These are phyloP conservation scores for Blyttiomyces sp. DNA, from an alignment of 371 early-diverging fungal species.

Conservation along the genomic window DNA sequence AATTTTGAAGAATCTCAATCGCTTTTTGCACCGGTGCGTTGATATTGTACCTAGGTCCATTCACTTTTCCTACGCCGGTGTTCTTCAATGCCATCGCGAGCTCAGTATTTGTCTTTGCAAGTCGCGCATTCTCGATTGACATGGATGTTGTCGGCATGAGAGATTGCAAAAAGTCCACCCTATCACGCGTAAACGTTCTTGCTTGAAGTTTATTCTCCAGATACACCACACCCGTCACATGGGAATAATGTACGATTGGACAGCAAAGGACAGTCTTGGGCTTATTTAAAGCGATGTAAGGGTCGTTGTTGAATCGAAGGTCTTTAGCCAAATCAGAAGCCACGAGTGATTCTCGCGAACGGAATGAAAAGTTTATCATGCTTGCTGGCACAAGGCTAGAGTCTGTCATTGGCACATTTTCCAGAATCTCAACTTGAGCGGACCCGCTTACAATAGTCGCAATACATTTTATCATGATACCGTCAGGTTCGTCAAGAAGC, in stretches of 20 bases:
- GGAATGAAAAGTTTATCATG: conserved; percentile 31
- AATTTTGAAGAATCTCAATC: conserved; percentile 34
- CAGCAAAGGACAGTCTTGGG: conserved; percentile 45
- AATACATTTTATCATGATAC: conserved; percentile 25
- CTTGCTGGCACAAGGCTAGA: conserved; percentile 25
- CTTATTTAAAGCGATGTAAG: conserved; percentile 25
- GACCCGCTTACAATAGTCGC: conserved; percentile 21
- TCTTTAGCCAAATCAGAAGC: conserved; percentile 28
- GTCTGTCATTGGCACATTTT: conserved; percentile 21
- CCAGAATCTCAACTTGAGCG: conserved; percentile 25
- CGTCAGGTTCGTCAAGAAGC: conserved; percentile 28
- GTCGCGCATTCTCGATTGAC: conserved; percentile 44
- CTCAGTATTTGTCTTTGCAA: conserved; percentile 38
- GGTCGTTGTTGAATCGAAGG: conserved; percentile 32
- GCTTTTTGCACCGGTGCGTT: conserved; percentile 48
- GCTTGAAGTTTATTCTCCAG: conserved; percentile 41
- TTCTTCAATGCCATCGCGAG: conserved; percentile 35
- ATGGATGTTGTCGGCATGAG: conserved; percentile 45
- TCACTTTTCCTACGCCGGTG: conserved; percentile 1
- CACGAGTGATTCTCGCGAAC: conserved; percentile 35
- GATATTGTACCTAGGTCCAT: conserved; percentile 40
- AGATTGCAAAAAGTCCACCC: conserved; percentile 39
- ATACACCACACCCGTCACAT: conserved; percentile 40
- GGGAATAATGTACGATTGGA: conserved; percentile 43
- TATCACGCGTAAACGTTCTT: conserved; percentile 32